These are phyloP conservation scores for Cyanodermella asteris DNA, from an alignment of 2,329 filamentous ascomycete genomes.

Conservation along the genomic window DNA sequence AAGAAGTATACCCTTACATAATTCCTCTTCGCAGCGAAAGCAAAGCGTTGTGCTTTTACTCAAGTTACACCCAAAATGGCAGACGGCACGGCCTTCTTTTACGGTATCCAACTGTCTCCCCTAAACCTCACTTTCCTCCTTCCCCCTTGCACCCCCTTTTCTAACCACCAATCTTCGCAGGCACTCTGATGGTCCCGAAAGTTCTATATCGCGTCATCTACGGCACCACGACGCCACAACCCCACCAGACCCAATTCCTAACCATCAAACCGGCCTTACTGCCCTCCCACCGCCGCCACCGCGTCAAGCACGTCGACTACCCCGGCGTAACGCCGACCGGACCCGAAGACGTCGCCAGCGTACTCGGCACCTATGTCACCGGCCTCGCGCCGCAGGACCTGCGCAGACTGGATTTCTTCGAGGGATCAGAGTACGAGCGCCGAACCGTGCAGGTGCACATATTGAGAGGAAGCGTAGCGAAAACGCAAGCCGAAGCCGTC, in stretches of 20 bases:
- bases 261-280: slow-evolving; percentile 57
- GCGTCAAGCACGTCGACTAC: slow-evolving; percentile 52
- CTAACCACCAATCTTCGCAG: slow-evolving; percentile 1
- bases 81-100: slow-evolving; percentile 39
- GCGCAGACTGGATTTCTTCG: slow-evolving; percentile 55
- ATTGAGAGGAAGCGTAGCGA: slow-evolving; percentile 12
- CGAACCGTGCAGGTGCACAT: slow-evolving; percentile 23
- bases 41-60: no score
- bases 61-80: slow-evolving; percentile 15
- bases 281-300: slow-evolving; percentile 45
- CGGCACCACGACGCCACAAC: slow-evolving; percentile 29
- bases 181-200: slow-evolving; percentile 47
- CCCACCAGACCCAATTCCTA: slow-evolving; percentile 30
- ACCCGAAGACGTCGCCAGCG: slow-evolving; percentile 20
- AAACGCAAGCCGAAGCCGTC: slow-evolving; percentile 10
- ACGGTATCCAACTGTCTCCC: slow-evolving; percentile 21
- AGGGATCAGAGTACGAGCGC: slow-evolving; percentile 52
- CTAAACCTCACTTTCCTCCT: slow-evolving; percentile 1
- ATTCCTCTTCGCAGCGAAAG: no score
- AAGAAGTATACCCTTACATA: no score
- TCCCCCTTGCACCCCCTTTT: background rate
- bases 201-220: slow-evolving; percentile 76
- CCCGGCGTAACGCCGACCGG: slow-evolving; percentile 47
- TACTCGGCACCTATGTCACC: slow-evolving; percentile 54
- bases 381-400: slow-evolving; percentile 63